Conservation (phyloP, 331 rosid genomes). For the Telfairia occidentalis region DNA sequence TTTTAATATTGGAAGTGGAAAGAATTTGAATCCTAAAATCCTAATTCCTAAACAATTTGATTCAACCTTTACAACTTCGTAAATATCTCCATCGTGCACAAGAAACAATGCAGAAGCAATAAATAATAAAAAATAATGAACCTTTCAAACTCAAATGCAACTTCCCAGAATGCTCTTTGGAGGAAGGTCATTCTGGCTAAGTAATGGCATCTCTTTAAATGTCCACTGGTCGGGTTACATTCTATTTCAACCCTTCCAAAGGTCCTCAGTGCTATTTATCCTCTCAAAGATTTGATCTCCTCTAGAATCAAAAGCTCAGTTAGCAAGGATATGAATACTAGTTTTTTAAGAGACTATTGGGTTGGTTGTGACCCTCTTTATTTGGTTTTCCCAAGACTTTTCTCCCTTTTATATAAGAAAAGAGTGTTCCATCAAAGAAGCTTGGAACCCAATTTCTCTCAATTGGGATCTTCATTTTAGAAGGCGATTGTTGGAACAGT, state of each 20-base stretch:
- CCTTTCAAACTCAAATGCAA: neutral
- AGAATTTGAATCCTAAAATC: neutral
- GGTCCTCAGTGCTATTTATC: neutral
- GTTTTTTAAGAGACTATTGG: neutral
- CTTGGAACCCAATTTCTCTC: neutral
- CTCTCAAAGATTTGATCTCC: neutral
- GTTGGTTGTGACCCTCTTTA: neutral
- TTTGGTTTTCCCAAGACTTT: neutral
- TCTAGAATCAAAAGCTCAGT: neutral
- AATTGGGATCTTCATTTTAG: neutral
- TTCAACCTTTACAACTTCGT: neutral
- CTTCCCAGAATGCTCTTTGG: neutral
- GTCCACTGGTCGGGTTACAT: neutral
- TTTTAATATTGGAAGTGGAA: neutral
- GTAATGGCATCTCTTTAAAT: neutral
- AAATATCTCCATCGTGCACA: neutral
- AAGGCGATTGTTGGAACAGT: neutral
- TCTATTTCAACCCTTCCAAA: neutral
- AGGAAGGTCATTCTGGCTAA: neutral
- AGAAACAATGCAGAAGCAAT: neutral
- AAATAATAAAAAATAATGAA: neutral
- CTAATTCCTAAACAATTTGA: neutral
- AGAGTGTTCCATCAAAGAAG: neutral
- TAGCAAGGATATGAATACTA: neutral
- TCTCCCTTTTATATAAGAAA: neutral